Conservation (phyloP, 2,329 filamentous ascomycete genomes). For the Colletotrichum coccodes region DNA sequence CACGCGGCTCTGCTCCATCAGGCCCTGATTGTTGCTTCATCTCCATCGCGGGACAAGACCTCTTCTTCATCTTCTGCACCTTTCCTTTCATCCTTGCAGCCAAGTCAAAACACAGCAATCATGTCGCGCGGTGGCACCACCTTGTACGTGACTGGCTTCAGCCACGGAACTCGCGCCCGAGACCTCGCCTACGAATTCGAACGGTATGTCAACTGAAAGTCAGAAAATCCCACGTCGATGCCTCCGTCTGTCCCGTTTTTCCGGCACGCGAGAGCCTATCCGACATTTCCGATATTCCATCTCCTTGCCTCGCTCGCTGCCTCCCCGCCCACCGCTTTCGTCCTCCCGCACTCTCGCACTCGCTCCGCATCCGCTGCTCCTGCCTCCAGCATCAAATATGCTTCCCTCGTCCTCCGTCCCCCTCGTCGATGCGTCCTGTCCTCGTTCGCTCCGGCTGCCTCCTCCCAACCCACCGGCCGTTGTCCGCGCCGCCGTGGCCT, state of each 20-base stretch:
- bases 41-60: constrained; percentile 2
- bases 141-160: constrained; percentile 98
- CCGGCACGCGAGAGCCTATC: constrained; percentile 38
- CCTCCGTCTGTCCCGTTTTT: constrained; percentile 56
- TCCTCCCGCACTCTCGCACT: constrained; percentile 43
- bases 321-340: constrained; percentile 46
- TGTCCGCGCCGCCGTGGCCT: constrained; percentile 18
- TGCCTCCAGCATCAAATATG: constrained; percentile 36
- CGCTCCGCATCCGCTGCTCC: constrained; percentile 42
- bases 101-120: constrained; percentile 40
- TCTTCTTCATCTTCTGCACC: constrained; percentile 8
- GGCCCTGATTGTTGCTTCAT: constrained; percentile 4
- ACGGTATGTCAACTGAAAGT: constrained; percentile 84
- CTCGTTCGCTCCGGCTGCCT: constrained; percentile 28
- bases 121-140: constrained; percentile 97
- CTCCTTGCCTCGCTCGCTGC: constrained; percentile 39
- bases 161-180: constrained; percentile 97
- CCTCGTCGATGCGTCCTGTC: constrained; percentile 43
- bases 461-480: constrained; percentile 12
- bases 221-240: constrained; percentile 54
- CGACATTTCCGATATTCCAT: constrained; percentile 44
- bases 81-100: constrained; percentile 16
- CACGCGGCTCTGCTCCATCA: constrained; percentile 27
- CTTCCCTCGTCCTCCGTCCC: constrained; percentile 57
- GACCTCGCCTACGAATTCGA: constrained; percentile 99